Conservation (phyloP, 2,329 filamentous ascomycete genomes). For the Aspergillus aculeatinus region DNA sequence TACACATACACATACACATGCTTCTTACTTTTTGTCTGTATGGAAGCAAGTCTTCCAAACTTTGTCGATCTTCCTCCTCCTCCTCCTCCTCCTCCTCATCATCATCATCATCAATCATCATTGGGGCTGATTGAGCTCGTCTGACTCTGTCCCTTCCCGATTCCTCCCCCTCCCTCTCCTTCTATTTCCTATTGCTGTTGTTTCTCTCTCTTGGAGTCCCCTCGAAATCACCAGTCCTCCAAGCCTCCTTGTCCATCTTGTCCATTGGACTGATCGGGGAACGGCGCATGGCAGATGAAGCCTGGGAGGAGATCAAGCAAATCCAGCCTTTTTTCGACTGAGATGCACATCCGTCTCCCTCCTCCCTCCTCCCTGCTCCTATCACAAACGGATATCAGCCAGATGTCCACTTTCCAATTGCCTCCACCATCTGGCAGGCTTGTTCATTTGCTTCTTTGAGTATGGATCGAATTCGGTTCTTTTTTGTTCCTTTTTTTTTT, state of each 20-base stretch:
- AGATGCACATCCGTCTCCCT: neutral
- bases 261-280: too few relatives aligned
- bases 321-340: neutral
- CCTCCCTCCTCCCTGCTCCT: neutral
- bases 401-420: neutral
- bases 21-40: too few relatives aligned
- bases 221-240: too few relatives aligned
- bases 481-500: neutral
- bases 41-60: neutral
- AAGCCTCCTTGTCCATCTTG: too few relatives aligned
- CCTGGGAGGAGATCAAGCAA: neutral
- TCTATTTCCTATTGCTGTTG: neutral
- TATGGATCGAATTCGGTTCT: neutral
- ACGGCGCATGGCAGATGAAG: too few relatives aligned
- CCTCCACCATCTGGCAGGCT: neutral
- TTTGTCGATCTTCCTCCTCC: neutral
- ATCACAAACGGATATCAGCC: neutral
- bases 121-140: neutral
- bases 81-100: too few relatives aligned
- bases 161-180: neutral
- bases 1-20: too few relatives aligned
- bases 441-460: neutral
- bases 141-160: neutral
- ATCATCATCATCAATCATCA: neutral
- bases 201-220: neutral